Percentiles rank a stretch among this genome's conserved stretches.
Conservation (phyloP, 495 filamentous ascomycete genomes). For the Daldinia grandis region DNA sequence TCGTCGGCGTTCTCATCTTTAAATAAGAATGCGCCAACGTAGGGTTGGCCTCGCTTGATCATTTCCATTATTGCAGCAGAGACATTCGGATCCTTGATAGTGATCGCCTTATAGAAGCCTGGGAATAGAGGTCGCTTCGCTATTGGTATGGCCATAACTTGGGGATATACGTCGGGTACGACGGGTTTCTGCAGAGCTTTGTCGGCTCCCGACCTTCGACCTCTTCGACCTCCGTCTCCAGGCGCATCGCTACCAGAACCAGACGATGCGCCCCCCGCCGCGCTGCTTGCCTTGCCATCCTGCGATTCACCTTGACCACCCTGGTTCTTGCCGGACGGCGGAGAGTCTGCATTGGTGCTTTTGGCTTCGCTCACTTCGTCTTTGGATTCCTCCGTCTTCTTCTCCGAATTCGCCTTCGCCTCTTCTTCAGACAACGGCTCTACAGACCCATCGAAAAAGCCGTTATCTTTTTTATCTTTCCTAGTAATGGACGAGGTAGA, state of each 20-base stretch:
- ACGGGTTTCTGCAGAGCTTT: constrained; percentile 83
- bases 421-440: constrained; percentile 58
- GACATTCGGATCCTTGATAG: constrained; percentile 89
- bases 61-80: constrained; percentile 91
- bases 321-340: constrained; percentile 43
- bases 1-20: constrained; percentile 94
- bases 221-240: constrained; percentile 60
- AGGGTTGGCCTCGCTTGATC: constrained; percentile 97
- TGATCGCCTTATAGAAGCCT: constrained; percentile 98
- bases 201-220: constrained; percentile 71
- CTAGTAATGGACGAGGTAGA: constrained; percentile 48
- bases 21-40: constrained; percentile 95
- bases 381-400: constrained; percentile 54
- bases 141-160: constrained; percentile 99
- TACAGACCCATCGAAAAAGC: constrained; percentile 53
- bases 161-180: constrained; percentile 94
- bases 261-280: constrained; percentile 50
- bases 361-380: constrained; percentile 49
- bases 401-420: constrained; percentile 55
- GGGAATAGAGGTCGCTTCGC: constrained; percentile 94
- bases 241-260: constrained; percentile 56
- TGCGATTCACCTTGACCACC: constrained; percentile 49
- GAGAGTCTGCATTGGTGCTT: constrained; percentile 50
- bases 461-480: constrained; percentile 55
- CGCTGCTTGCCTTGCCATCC: constrained; percentile 56